Percentiles rank a stretch among this genome's conserved stretches.
These are phyloP conservation scores for Coriaria nepalensis DNA, from an alignment of 306 rosid species.

Conservation along the genomic window DNA sequence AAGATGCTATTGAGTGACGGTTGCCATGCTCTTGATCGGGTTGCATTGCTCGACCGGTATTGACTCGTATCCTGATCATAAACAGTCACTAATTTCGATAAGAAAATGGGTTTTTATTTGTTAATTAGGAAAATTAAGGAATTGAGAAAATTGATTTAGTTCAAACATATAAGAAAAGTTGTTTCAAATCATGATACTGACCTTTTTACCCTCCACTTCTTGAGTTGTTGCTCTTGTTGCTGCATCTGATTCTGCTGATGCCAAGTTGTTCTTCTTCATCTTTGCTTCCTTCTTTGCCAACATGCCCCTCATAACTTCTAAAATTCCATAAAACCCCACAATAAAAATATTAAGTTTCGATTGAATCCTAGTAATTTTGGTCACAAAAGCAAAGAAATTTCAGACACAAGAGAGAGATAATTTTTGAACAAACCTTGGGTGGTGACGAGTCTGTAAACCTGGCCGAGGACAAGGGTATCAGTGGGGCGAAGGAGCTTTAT, in stretches of 20 bases:
- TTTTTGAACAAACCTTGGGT: slow-evolving; percentile 60
- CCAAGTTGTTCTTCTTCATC: slow-evolving; percentile 9
- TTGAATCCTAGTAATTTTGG: too few species aligned
- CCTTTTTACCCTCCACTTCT: background rate
- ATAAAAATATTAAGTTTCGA: background rate
- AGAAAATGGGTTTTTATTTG: too few species aligned
- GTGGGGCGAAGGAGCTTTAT: slow-evolving; percentile 91
- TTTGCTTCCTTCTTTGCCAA: slow-evolving; percentile 17
- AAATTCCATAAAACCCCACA: background rate
- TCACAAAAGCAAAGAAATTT: background rate
- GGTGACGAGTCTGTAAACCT: slow-evolving; percentile 81
- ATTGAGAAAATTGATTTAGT: too few species aligned
- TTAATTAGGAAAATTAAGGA: too few species aligned
- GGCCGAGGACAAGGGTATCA: slow-evolving; percentile 83
- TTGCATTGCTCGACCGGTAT: background rate
- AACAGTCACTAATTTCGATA: too few species aligned
- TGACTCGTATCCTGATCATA: too few species aligned
- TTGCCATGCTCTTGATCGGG: slow-evolving; percentile 18
- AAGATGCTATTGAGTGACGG: slow-evolving; percentile 17
- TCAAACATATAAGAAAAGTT: too few species aligned
- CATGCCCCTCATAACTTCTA: slow-evolving; percentile 15
- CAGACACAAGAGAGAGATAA: background rate
- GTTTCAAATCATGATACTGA: too few species aligned
- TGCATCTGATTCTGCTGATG: slow-evolving; percentile 8
- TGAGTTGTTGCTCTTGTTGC: slow-evolving; percentile 9